These are phyloP conservation scores for Lepidopterella palustris DNA, from an alignment of 495 filamentous ascomycete genomes.

Conservation along the genomic window DNA sequence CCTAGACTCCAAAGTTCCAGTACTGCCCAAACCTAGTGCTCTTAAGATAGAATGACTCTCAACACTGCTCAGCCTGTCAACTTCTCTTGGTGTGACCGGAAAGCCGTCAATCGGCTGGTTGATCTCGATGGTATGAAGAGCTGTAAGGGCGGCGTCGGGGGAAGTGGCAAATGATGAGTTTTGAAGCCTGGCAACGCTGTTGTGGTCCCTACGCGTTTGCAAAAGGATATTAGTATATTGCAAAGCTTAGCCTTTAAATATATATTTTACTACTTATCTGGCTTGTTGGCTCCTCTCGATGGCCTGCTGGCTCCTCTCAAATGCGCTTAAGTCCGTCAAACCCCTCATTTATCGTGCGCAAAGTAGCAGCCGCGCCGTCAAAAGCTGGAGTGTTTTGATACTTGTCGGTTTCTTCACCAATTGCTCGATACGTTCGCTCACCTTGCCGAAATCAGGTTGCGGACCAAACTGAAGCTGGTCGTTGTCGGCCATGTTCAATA, in stretches of 20 bases:
- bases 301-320: too few species aligned
- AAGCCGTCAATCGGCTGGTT: neutral
- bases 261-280: too few species aligned
- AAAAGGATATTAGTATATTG: neutral
- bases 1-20: too few species aligned
- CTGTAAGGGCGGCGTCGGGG: neutral
- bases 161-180: neutral
- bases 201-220: neutral
- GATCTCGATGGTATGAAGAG: neutral
- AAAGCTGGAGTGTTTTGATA: neutral
- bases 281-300: too few species aligned
- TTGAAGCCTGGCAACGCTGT: neutral
- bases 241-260: too few species aligned
- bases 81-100: neutral
- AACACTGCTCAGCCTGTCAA: neutral
- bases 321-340: too few species aligned
- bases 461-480: neutral
- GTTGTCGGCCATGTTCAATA: neutral
- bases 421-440: neutral
- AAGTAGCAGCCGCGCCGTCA: neutral
- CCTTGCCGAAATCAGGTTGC: neutral
- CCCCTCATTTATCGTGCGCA: too few species aligned
- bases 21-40: too few species aligned
- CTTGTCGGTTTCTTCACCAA: neutral
- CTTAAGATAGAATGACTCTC: too few species aligned